Base-by-base conservation (phyloP, 2,329 filamentous ascomycete species). In the Calonectria pteridis region DNA sequence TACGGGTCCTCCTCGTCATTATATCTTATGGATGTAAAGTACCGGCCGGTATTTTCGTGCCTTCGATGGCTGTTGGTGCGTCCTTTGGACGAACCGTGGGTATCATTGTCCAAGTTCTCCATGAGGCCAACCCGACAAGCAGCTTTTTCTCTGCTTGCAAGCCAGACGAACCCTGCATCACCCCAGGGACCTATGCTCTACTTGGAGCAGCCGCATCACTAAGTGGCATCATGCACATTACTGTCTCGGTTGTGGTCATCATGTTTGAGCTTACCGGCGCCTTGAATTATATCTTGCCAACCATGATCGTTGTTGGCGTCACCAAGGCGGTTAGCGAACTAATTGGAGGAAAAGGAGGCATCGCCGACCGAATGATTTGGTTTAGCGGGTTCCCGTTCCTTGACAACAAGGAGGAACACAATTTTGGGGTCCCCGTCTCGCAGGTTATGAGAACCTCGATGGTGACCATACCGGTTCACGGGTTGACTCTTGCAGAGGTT, bases 241-340 rank as follows among this genome's bases (percentile, higher is more conserved):
- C 96, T 0, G 93, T 99, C 20, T 97, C 96, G 0, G 95, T 99
- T 13, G 96, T 98, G 2, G 97, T 99, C 81, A 99, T 99, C 84
- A 98, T 99, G 97, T 98, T 98, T 81, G 97, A 99, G 85, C 90
- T 99, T 63, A 99, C 97, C 0, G 97, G 97, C n/a, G 97, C 97
- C 9, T 87, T 98, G 73, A 98, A 96, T 2, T 99, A 99, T 82
- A 98, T 99, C 77, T 87, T 99, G 33, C 97, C 97, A 0, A 98
- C 96, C 18, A 99, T 99, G 97, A 98, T 99, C 79, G 97, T 98
- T 0, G 97, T 98, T 3, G 97, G 97, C 63, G 94, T 98, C 37
- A 98, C 96, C 49, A 99, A 99, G 87, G 94, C 94, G 18, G 94
- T 99, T 59, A 93, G 94, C 75, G 95, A 98, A 77, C 89, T 95